Base-by-base conservation (phyloP, 129 eudicot species). In the Pulicaria dysenterica region DNA sequence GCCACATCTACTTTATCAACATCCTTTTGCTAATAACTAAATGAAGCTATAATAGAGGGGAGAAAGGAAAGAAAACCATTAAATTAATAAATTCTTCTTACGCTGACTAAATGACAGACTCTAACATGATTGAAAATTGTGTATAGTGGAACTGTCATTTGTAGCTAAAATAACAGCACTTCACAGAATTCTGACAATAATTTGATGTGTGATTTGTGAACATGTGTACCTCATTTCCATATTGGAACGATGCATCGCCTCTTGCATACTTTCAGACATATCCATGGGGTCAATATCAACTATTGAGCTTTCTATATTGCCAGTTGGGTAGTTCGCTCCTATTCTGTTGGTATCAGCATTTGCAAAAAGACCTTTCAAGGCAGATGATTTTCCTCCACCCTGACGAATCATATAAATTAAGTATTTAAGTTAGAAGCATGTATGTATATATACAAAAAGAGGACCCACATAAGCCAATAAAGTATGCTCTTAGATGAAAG, bases 181-280 rank as follows among this genome's bases (percentile, higher is more conserved):
- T 24, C 8, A 45, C 16, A 45, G 57, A 45, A 58, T 34, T 44
- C 42, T n/a, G 31, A 43, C 31, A 19, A 40, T 24, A 24, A 24
- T 24, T 24, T 24, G 31, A 24, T 40, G 45, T 42, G 69, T 63
- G 69, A 75, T 76, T 78, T n/a, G n/a, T n/a, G n/a, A n/a, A 66
- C 83, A 80, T 36, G 58, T 48, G 63, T 85, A 95, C 99, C 99
- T 95, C 84, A 91, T 85, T 65, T 95, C 99, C 90, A 95, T 66
- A 86, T 83, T 91, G 37, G 99, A 95, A 15, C 95, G 97, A 49
- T 91, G 97, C 97, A 95, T 79, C 4, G 97, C 99, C 79, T 95
- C 97, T 82, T 91, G 97, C 95, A 95, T 86, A 73, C 97, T 81
- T 47, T 90, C 97, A 31, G 99, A 91, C 99, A 91, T 88, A 77